A percentile compares a stretch with the other conserved stretches of the same genome.
Evolutionary conservation across 1,284 basidiomycete genomes (phyloP).

Genomic region (Afroboletus lepidellus): DNA sequence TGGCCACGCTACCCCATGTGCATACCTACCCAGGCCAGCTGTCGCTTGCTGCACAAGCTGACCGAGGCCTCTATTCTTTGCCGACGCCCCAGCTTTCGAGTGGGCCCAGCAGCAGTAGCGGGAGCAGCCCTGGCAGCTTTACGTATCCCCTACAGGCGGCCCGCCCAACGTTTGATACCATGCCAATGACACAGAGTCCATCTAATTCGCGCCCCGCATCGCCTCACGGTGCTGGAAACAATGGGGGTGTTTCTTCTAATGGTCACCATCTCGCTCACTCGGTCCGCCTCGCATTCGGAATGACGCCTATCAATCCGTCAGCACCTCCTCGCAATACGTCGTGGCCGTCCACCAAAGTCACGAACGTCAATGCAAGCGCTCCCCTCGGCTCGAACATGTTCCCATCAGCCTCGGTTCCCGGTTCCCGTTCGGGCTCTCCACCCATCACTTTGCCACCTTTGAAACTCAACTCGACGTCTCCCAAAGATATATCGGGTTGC

Average conservation of each 20-base stretch:
- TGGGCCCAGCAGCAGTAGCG: conserved; percentile 57
- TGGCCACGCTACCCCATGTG: conserved; percentile 29
- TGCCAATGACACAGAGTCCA: conserved; percentile 28
- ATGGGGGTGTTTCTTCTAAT: conserved; percentile 17
- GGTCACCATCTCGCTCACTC: conserved; percentile 75
- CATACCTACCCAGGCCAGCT: conserved; percentile 36
- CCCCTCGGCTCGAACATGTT: conserved; percentile 7
- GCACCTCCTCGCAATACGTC: conserved; percentile 39
- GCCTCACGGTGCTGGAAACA: conserved; percentile 18
- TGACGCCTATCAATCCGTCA: conserved; percentile 75
- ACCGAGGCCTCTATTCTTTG: conserved; percentile 39
- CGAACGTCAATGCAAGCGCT: conserved; percentile 17
- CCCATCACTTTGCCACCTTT: conserved; percentile 70
- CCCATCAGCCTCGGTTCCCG: conserved; percentile 43
- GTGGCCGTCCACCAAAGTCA: conserved; percentile 33
- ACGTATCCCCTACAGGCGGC: conserved; percentile 31
- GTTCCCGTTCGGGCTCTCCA: conserved; percentile 58
- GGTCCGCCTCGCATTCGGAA: conserved; percentile 81
- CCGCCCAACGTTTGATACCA: conserved; percentile 28
- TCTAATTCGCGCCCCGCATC: conserved; percentile 37
- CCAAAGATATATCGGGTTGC: conserved; percentile 16
- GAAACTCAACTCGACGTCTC: conserved; percentile 41
- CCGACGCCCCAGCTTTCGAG: conserved; percentile 62
- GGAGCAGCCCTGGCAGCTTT: conserved; percentile 52
- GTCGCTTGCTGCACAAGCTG: conserved; percentile 29